phyloP scores from a whole-genome alignment of 371 early-diverging fungal species.

The Dichotomocladium elegans region DNA sequence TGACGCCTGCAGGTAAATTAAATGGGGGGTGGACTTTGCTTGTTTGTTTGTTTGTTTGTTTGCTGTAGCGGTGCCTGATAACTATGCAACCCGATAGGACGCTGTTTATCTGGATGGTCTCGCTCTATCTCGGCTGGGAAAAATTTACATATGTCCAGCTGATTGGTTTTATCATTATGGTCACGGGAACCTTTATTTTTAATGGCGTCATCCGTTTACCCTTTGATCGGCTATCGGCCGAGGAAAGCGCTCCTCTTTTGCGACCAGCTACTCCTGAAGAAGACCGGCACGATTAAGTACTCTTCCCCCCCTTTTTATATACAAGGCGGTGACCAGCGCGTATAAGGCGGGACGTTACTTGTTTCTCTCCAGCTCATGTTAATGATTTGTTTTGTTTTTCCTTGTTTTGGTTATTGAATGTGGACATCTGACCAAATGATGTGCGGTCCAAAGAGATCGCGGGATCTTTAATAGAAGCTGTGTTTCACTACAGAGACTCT shows the following conservation, averaged over 20 bases:
- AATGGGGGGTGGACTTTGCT: too few species aligned
- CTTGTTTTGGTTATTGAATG: neutral
- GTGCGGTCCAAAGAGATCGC: too few species aligned
- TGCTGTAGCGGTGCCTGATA: too few species aligned
- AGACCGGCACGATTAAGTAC: conserved; percentile 1
- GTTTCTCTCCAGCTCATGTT: neutral
- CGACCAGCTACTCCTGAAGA: conserved; percentile 3
- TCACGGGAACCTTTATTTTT: conserved; percentile 89
- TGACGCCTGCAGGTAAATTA: conserved; percentile 77
- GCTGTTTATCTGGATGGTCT: conserved; percentile 92
- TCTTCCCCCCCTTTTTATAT: neutral
- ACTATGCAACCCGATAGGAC: too few species aligned
- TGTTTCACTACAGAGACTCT: too few species aligned
- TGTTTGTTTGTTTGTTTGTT: neutral
- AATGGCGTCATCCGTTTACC: conserved; percentile 74
- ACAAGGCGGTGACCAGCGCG: too few species aligned
- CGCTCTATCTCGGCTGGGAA: conserved; percentile 91
- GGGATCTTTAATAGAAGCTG: too few species aligned
- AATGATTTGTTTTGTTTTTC: neutral
- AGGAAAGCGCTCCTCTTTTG: conserved; percentile 28
- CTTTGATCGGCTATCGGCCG: conserved; percentile 18
- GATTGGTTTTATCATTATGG: conserved; percentile 74
- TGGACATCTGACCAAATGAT: too few species aligned
- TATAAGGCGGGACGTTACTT: too few species aligned
- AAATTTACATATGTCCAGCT: conserved; percentile 88